Percentiles rank a stretch among this genome's conserved stretches.
phyloP scores from a whole-genome alignment of 495 filamentous ascomycete genomes.

The Talaromyces thailandensis region DNA sequence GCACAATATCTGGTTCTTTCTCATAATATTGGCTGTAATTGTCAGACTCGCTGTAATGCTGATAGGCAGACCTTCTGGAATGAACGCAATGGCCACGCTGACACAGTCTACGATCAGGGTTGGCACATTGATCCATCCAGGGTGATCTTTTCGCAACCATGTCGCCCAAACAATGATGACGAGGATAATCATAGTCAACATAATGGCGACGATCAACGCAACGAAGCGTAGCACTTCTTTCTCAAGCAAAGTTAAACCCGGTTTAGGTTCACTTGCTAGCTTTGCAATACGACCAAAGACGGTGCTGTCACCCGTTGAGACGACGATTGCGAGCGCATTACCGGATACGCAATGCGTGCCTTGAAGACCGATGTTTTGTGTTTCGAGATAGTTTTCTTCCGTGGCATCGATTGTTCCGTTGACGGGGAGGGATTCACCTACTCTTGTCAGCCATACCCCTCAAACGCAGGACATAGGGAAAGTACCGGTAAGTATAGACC shows the following conservation, averaged over 20 bases:
- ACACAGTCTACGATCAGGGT: conserved; percentile 59
- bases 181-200: conserved; percentile 44
- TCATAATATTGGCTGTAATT: conserved; percentile 57
- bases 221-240: conserved; percentile 62
- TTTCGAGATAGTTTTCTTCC: conserved; percentile 66
- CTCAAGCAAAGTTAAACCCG: conserved; percentile 55
- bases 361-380: conserved; percentile 62
- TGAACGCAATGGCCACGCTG: conserved; percentile 61
- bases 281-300: conserved; percentile 65
- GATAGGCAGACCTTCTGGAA: conserved; percentile 64
- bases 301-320: conserved; percentile 49
- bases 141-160: conserved; percentile 52
- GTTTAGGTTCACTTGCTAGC: conserved; percentile 55
- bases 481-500: conserved; percentile 58
- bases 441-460: neutral
- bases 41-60: conserved; percentile 53
- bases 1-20: conserved; percentile 53
- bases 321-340: conserved; percentile 53
- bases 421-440: conserved; percentile 54
- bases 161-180: conserved; percentile 54
- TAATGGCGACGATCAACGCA: conserved; percentile 44
- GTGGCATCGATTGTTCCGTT: conserved; percentile 50
- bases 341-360: conserved; percentile 62
- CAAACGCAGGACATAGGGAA: neutral
- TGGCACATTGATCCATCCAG: conserved; percentile 58